These are phyloP conservation scores for Leccinum subtestaceum DNA, from an alignment of 768 basidiomycete genomes.

Conservation along the genomic window DNA sequence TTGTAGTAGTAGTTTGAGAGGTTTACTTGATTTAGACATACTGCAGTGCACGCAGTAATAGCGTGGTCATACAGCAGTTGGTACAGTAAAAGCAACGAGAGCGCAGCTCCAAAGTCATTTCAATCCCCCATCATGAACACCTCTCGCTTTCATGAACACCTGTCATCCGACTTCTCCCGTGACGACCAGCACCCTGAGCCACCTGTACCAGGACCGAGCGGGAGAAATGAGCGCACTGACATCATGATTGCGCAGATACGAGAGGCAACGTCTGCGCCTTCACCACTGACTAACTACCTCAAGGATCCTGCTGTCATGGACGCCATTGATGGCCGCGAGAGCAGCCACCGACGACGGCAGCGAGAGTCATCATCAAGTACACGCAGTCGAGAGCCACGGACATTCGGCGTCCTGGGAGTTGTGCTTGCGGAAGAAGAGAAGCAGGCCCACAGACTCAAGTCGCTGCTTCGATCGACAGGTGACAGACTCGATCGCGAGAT, in stretches of 20 bases:
- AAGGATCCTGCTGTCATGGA: constrained; percentile 41
- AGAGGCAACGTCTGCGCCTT: constrained; percentile 45
- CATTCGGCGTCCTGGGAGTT: constrained; percentile 41
- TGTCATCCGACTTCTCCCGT: constrained; percentile 17
- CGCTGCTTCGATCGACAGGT: constrained; percentile 46
- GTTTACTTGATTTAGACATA: too few relatives aligned
- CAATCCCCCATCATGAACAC: constrained; percentile 23
- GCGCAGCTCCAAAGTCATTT: constrained; percentile 3
- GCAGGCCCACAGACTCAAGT: constrained; percentile 53
- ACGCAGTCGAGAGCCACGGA: constrained; percentile 37
- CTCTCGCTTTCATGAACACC: constrained; percentile 32
- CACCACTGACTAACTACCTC: constrained; percentile 43
- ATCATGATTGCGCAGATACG: constrained; percentile 37
- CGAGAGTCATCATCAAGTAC: constrained; percentile 37
- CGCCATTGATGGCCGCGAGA: constrained; percentile 32
- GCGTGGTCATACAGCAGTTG: constrained; percentile 4
- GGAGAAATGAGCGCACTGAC: constrained; percentile 25
- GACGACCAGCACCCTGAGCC: constrained; percentile 16
- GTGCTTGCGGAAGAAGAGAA: constrained; percentile 55
- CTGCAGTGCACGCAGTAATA: too few relatives aligned
- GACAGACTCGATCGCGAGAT: constrained; percentile 58
- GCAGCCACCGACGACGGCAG: constrained; percentile 29
- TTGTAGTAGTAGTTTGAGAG: neutral
- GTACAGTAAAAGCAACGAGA: constrained; percentile 8
- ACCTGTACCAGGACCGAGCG: neutral